These are phyloP conservation scores for Fusarium acutatum DNA, from an alignment of 2,329 filamentous ascomycete species.

Conservation along the genomic window DNA sequence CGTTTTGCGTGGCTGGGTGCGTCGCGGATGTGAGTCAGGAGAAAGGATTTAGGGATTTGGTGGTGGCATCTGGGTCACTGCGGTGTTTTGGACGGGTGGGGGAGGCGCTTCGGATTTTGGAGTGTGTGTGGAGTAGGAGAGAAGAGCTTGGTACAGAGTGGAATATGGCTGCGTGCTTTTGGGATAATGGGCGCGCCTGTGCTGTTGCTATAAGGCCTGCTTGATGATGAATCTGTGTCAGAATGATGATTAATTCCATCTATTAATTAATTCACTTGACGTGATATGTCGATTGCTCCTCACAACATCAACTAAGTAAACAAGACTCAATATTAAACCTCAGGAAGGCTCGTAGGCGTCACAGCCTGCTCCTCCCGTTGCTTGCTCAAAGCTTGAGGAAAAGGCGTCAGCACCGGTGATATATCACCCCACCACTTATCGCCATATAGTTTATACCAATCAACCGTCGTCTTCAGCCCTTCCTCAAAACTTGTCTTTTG, in stretches of 20 bases:
- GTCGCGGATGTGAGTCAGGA: background rate
- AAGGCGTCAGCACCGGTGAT: background rate
- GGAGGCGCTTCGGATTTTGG: background rate
- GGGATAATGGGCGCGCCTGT: background rate
- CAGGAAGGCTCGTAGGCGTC: background rate
- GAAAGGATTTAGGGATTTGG: background rate
- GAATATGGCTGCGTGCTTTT: background rate
- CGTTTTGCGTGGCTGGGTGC: background rate
- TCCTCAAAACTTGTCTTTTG: background rate
- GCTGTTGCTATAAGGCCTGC: background rate
- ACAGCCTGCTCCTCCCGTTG: background rate
- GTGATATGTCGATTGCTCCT: too few species aligned
- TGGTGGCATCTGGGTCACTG: background rate
- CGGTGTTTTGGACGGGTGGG: background rate
- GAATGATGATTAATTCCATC: accelerated
- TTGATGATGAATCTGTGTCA: accelerated
- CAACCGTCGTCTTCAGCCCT: background rate
- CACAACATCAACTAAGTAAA: background rate
- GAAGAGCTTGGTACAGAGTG: too few species aligned
- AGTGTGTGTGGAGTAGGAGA: background rate
- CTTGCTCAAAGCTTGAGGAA: background rate
- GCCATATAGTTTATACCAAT: background rate
- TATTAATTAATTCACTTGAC: accelerated
- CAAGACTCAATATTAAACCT: background rate
- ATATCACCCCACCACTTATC: background rate